Evolutionary conservation across 2,329 filamentous ascomycete species (phyloP).

Genomic region (Tolypocladium endophyticum): DNA sequence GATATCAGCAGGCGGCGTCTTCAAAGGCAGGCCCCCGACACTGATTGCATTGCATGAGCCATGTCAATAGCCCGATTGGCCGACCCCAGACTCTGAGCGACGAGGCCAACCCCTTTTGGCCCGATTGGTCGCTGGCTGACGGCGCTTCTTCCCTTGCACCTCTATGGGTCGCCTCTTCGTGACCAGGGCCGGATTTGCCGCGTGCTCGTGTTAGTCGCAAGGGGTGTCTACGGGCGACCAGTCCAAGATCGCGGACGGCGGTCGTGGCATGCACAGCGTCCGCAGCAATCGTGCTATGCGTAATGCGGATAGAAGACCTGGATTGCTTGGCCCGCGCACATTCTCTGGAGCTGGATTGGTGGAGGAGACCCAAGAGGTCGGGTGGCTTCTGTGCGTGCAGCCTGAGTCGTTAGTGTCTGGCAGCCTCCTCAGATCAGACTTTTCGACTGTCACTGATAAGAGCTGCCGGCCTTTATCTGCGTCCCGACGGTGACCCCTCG

Average conservation of each 20-base stretch:
- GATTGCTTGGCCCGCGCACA: neutral
- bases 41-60: neutral
- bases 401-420: neutral
- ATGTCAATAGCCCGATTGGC: constrained; percentile 13
- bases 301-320: neutral
- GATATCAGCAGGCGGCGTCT: neutral
- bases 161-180: neutral
- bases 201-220: neutral
- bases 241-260: neutral
- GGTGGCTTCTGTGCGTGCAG: neutral
- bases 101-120: neutral
- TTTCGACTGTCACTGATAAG: neutral
- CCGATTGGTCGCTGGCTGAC: neutral
- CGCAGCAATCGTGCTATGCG: neutral
- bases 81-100: constrained; percentile 15
- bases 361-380: neutral
- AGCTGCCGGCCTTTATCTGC: neutral
- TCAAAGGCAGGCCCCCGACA: neutral
- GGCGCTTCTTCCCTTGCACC: neutral
- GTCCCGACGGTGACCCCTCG: neutral
- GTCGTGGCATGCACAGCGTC: neutral
- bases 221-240: neutral
- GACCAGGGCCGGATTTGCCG: neutral
- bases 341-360: neutral
- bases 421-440: neutral